Evolutionary conservation across 805 yeast species (phyloP).

Genomic region (Sungouiella blattae): DNA sequence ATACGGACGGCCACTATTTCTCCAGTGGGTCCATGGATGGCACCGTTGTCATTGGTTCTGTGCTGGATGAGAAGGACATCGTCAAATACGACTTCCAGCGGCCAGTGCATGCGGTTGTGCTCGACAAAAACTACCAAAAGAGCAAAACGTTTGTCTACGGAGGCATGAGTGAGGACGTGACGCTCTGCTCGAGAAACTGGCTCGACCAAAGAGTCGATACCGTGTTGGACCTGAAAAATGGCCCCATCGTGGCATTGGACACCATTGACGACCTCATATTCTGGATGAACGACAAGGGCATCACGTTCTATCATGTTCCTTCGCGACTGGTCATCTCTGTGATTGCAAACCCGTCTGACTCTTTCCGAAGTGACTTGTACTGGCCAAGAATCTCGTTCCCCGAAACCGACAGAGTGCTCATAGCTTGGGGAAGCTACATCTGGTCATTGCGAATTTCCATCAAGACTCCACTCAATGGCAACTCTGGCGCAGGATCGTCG

Average conservation of each 20-base stretch:
- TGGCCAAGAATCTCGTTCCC: slow-evolving; percentile 75
- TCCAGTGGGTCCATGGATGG: slow-evolving; percentile 96
- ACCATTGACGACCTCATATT: slow-evolving; percentile 62
- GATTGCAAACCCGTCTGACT: slow-evolving; percentile 54
- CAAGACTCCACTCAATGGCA: slow-evolving; percentile 3
- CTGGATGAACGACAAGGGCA: slow-evolving; percentile 85
- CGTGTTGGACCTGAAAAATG: slow-evolving; percentile 54
- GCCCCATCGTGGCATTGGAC: slow-evolving; percentile 68
- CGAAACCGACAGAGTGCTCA: slow-evolving; percentile 60
- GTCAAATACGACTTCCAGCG: slow-evolving; percentile 78
- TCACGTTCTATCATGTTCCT: slow-evolving; percentile 59
- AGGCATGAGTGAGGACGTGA: slow-evolving; percentile 82
- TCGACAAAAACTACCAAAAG: slow-evolving; percentile 64
- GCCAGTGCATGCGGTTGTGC: slow-evolving; percentile 82
- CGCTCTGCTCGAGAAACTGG: slow-evolving; percentile 80
- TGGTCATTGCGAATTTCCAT: slow-evolving; percentile 57
- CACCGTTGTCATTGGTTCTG: slow-evolving; percentile 76
- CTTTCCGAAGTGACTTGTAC: slow-evolving; percentile 69
- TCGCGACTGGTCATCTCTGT: slow-evolving; percentile 47
- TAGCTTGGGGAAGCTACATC: slow-evolving; percentile 81
- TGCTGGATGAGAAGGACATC: slow-evolving; percentile 58
- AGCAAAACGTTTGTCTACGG: slow-evolving; percentile 76
- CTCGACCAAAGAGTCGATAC: slow-evolving; percentile 76
- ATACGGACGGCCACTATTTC: slow-evolving; percentile 68
- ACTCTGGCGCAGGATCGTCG: slow-evolving; percentile 18